Percentiles rank a stretch among this genome's conserved stretches.
Evolutionary conservation across 176 grass and related monocot genomes (phyloP).

Genomic region (Raddia distichophylla): DNA sequence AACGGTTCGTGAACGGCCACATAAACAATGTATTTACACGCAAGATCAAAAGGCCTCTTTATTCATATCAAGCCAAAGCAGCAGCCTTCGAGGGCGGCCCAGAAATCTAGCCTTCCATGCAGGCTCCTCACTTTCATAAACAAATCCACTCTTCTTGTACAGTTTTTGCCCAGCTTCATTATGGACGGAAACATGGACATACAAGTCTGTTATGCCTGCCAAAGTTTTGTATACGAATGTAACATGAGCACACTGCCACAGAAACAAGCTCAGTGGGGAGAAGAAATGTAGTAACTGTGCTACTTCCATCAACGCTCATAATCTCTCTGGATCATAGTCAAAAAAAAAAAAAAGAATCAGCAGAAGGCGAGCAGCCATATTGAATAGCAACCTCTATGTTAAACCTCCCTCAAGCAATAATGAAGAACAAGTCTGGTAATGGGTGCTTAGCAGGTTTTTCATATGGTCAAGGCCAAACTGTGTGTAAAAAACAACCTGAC

Average conservation of each 20-base stretch:
- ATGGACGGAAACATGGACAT: conserved; percentile 91
- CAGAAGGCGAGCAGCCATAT: not conserved
- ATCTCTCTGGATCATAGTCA: not conserved
- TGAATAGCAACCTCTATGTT: not conserved
- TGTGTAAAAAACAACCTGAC: not conserved
- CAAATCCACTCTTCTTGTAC: conserved; percentile 88
- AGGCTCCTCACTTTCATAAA: conserved; percentile 89
- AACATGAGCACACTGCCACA: conserved; percentile 25
- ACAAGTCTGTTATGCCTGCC: conserved; percentile 93
- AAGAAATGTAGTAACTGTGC: not conserved
- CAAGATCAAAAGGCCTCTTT: conserved; percentile 40
- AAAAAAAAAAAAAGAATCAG: not conserved
- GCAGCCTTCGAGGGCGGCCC: conserved; percentile 71
- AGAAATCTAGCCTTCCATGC: conserved; percentile 86
- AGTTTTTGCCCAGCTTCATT: conserved; percentile 78
- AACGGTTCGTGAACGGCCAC: too few relatives aligned
- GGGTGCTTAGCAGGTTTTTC: not conserved
- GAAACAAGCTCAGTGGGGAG: not conserved
- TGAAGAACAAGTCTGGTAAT: not conserved
- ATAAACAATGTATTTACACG: conserved; percentile 41
- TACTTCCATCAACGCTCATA: not conserved
- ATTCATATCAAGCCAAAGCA: conserved; percentile 87
- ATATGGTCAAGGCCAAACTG: not conserved
- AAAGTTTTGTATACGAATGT: not conserved
- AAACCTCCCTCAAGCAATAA: not conserved